Evolutionary conservation across 768 basidiomycete genomes (phyloP).

Genomic region (Leccinum sublutescens): DNA sequence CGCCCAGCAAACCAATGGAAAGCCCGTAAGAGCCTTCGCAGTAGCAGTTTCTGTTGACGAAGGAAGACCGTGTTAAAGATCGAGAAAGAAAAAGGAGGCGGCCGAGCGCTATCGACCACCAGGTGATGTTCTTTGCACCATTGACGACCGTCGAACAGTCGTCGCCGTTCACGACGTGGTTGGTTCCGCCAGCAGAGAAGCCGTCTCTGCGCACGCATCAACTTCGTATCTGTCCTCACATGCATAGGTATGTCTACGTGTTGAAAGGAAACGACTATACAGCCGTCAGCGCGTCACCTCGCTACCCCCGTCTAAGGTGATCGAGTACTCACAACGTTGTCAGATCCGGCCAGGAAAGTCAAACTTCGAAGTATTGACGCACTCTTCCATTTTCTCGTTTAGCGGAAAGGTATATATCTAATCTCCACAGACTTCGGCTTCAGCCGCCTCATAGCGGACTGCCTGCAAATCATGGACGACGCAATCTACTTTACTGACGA

Average conservation of each 20-base stretch:
- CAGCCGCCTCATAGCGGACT: constrained; percentile 30
- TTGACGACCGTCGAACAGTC: constrained; percentile 60
- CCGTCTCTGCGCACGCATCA: not conserved
- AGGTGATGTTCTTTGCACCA: constrained; percentile 55
- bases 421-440: constrained; percentile 27
- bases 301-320: not conserved
- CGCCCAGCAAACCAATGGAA: constrained; percentile 49
- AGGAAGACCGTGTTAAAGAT: not conserved
- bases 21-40: constrained; percentile 61
- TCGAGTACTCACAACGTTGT: constrained; percentile 26
- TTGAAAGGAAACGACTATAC: constrained; percentile 2
- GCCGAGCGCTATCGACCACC: constrained; percentile 31
- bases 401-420: constrained; percentile 26
- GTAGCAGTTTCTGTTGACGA: constrained; percentile 48
- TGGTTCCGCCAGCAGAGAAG: not conserved
- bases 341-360: constrained; percentile 45
- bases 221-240: not conserved
- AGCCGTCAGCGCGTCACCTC: not conserved
- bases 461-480: constrained; percentile 55
- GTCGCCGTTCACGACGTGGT: constrained; percentile 54
- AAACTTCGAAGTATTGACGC: not conserved
- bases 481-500: constrained; percentile 46
- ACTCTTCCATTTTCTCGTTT: not conserved
- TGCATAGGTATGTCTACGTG: not conserved
- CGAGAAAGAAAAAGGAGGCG: not conserved